Conservation (phyloP, 371 early-diverging fungal species). For the Mucor ambiguus region DNA sequence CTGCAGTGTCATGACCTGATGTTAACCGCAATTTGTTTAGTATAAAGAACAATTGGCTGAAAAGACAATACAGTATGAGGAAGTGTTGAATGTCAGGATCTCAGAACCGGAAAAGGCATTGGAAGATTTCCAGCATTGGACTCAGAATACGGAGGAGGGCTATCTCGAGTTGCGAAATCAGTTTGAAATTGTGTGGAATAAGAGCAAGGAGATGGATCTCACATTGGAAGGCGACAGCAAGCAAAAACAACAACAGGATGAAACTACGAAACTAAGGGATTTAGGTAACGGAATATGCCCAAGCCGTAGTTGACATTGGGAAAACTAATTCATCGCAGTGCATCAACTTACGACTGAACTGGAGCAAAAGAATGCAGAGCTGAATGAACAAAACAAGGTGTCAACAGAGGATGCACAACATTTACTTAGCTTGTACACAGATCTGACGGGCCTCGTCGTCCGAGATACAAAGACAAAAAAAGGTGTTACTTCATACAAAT, state of each 20-base stretch:
- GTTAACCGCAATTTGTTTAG: not conserved
- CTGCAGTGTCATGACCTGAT: not conserved
- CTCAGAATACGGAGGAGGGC: conserved; percentile 6
- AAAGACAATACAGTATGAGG: conserved; percentile 3
- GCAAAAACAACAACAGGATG: not conserved
- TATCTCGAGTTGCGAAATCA: not conserved
- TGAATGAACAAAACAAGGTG: not conserved
- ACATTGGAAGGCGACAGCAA: not conserved
- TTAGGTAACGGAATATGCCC: too few relatives aligned
- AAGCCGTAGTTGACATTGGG: not conserved
- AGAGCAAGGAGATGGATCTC: not conserved
- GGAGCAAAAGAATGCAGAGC: not conserved
- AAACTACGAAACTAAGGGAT: not conserved
- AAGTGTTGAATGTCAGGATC: conserved; percentile 5
- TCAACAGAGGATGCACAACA: not conserved
- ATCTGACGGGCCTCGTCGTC: conserved; percentile 15
- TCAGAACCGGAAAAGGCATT: conserved; percentile 15
- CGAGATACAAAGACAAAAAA: conserved; percentile 11
- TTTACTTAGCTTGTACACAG: conserved; percentile 14
- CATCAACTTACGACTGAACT: not conserved
- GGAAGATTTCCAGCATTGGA: not conserved
- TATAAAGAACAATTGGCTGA: not conserved
- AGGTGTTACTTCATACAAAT: conserved; percentile 13
- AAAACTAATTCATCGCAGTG: not conserved
- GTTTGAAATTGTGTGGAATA: not conserved